phyloP scores from a whole-genome alignment of 106 monocot genomes.

The Dioscorea alata region DNA sequence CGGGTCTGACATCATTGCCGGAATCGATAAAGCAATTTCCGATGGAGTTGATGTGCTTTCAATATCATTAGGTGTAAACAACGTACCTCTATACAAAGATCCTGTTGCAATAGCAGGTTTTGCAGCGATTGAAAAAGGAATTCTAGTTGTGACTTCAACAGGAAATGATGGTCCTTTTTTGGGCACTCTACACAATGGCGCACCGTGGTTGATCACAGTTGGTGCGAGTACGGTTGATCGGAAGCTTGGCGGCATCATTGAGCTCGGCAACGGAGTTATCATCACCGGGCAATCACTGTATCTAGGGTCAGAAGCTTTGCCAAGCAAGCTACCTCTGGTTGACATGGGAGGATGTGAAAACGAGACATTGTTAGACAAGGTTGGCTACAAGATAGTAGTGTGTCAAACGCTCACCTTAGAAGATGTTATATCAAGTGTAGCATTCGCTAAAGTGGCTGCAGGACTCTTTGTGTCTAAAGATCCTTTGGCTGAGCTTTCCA shows the following conservation, averaged over 20 bases:
- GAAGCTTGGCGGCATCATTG: conserved; percentile 24
- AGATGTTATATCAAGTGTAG: neutral
- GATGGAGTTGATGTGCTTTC: conserved; percentile 82
- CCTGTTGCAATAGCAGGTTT: conserved; percentile 58
- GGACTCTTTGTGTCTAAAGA: conserved; percentile 13
- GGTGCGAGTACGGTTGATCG: conserved; percentile 69
- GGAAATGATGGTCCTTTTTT: conserved; percentile 51
- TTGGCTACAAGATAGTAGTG: conserved; percentile 14
- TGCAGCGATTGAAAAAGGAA: conserved; percentile 51
- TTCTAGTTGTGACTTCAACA: conserved; percentile 55
- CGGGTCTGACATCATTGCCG: conserved; percentile 59
- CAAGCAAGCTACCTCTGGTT: conserved; percentile 1
- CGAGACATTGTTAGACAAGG: neutral
- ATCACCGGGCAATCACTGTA: conserved; percentile 48
- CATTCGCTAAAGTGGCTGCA: conserved; percentile 13
- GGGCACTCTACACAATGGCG: conserved; percentile 48
- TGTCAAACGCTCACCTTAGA: neutral
- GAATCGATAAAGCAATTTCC: conserved; percentile 40
- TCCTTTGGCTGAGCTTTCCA: neutral
- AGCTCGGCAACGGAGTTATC: conserved; percentile 24
- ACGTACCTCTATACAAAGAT: conserved; percentile 41
- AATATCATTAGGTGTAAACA: conserved; percentile 48
- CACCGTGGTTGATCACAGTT: conserved; percentile 60
- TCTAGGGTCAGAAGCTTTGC: conserved; percentile 4
- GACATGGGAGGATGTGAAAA: conserved; percentile 15